A percentile compares a stretch with the other conserved stretches of the same genome.
Conservation (phyloP, 1,139 yeast species). For the Debaryomyces singareniensis region DNA sequence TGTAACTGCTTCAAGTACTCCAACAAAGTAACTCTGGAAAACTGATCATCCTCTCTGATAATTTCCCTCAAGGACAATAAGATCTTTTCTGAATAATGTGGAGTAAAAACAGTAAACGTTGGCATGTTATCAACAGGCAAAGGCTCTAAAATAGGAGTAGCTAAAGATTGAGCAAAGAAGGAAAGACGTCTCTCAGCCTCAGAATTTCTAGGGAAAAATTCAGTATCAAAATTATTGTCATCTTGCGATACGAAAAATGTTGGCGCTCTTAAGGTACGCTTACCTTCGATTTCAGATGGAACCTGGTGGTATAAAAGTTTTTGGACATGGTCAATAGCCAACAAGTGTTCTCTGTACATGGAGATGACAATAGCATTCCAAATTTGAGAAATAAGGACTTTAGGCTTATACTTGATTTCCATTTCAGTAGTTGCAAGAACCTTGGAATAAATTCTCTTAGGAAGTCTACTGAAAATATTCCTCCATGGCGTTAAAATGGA, state of each 20-base stretch:
- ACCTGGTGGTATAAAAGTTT: constrained; percentile 95
- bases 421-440: constrained; percentile 95
- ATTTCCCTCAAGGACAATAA: constrained; percentile 91
- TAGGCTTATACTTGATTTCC: constrained; percentile 98
- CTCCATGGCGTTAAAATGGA: constrained; percentile 99
- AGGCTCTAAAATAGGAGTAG: constrained; percentile 98
- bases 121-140: constrained; percentile 99
- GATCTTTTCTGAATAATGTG: constrained; percentile 97
- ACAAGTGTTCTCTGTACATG: constrained; percentile 95
- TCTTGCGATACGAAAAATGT: constrained; percentile 97
- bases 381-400: constrained; percentile 94
- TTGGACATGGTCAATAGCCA: constrained; percentile 97
- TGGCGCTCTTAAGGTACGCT: constrained; percentile 97
- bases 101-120: constrained; percentile 93
- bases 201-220: constrained; percentile 91
- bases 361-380: constrained; percentile 98
- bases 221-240: constrained; percentile 90
- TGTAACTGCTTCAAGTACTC: constrained; percentile 97
- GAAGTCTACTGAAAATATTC: constrained; percentile 93
- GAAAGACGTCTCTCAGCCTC: constrained; percentile 99
- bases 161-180: constrained; percentile 96
- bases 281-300: constrained; percentile 95
- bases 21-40: constrained; percentile 90
- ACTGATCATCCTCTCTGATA: constrained; percentile 98
- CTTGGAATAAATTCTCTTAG: constrained; percentile 97